Base-by-base conservation (phyloP, 345 rosid genomes). In the Gossypium bickii region DNA sequence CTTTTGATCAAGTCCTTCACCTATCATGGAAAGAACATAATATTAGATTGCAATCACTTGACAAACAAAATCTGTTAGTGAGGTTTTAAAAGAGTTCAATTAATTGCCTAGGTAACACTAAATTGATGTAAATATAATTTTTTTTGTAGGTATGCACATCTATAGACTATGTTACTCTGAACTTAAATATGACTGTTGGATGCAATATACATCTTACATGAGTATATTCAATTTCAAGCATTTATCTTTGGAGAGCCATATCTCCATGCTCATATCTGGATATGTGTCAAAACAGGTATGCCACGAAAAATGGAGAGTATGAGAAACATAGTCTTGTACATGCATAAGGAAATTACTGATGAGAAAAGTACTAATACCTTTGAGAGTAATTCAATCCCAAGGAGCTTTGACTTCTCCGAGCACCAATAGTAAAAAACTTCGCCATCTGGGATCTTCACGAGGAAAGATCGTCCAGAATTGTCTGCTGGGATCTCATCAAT, bases 401-500 rank as follows among this genome's bases (percentile, higher is more conserved):
- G 71, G 79, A 89, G 97, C 82, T 87, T 90, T 20, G 91, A 90
- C 82, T 90, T 96, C 90, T 96, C 99, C 0, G 97, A 88, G 85
- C 97, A 93, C 99, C 99, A 96, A 59, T 85, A 95, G 86, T 88
- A 90, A 72, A 84, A 86, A 27, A 68, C 82, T 69, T 78, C 81
- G 18, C 84, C 89, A 75, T 92, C 89, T 57, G 86, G 83, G 29
- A 78, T 70, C 78, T 82, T 90, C 81, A 93, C 76, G 71, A 69
- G 79, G 76, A 96, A 93, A 55, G 99, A 91, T 83, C 97, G 83
- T 67, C 97, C 97, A 76, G 98, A 89, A 83, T 76, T 74, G 83
- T 96, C 99, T 29, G 82, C 89, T 10, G 74, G 72, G 59, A 96
- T 90, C 80, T 88, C 93, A 75, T 88, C 87, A 76, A 92, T 80